Percentiles rank a stretch among this genome's conserved stretches.
These are phyloP conservation scores for Murraya koenigii DNA, from an alignment of 345 rosid species.

Conservation along the genomic window DNA sequence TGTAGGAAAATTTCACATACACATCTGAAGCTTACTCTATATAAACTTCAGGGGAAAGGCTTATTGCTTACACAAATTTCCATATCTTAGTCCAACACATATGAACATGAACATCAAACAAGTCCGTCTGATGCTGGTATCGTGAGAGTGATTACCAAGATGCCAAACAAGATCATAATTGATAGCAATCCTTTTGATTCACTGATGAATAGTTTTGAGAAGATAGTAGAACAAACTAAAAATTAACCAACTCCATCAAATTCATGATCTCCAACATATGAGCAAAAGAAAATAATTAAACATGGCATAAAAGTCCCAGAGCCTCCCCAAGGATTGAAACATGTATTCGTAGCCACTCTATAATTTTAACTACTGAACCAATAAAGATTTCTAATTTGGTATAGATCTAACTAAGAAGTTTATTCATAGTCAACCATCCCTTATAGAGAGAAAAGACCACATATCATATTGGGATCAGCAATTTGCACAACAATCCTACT, in stretches of 20 bases:
- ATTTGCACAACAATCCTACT: background rate
- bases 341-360: background rate
- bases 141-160: background rate
- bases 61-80: background rate
- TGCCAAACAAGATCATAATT: conserved; percentile 1
- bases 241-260: background rate
- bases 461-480: background rate
- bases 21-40: background rate
- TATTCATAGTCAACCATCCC: background rate
- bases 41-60: background rate
- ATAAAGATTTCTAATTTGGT: background rate
- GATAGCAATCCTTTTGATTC: background rate
- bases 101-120: background rate
- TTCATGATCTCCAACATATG: background rate
- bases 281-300: background rate
- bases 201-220: background rate
- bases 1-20: background rate
- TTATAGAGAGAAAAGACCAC: background rate
- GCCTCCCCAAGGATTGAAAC: background rate
- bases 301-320: background rate
- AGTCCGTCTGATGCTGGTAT: background rate
- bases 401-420: background rate
- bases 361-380: background rate
- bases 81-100: background rate
- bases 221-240: background rate